A percentile compares a stretch with the other conserved stretches of the same genome.
These are phyloP conservation scores for Rubia peregrina DNA, from an alignment of 305 asterid genomes.

Conservation along the genomic window DNA sequence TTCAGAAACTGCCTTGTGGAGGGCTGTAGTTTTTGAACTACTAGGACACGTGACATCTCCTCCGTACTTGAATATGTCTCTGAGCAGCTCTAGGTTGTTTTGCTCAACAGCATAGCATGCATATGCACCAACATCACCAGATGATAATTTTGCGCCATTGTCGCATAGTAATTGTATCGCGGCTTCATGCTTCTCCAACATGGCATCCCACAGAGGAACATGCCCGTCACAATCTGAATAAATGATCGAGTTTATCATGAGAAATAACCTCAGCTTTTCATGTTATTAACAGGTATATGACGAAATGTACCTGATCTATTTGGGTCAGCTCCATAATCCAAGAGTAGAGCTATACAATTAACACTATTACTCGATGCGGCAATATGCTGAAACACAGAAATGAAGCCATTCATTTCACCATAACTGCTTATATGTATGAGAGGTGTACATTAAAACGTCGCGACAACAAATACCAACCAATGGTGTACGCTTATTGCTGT, in stretches of 20 bases:
- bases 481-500: constrained; percentile 50
- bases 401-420: constrained; percentile 6
- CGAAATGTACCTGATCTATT: constrained; percentile 42
- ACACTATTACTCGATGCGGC: constrained; percentile 51
- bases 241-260: background rate
- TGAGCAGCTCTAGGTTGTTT: constrained; percentile 48
- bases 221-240: constrained; percentile 69
- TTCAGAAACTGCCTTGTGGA: constrained; percentile 61
- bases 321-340: constrained; percentile 66
- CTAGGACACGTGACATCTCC: constrained; percentile 52
- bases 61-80: constrained; percentile 43
- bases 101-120: constrained; percentile 65
- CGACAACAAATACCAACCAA: constrained; percentile 36
- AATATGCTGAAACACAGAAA: constrained; percentile 43
- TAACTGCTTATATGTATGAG: background rate
- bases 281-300: background rate
- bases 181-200: constrained; percentile 43
- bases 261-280: no score
- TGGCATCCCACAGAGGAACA: constrained; percentile 78
- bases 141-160: constrained; percentile 52
- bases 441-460: background rate
- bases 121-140: constrained; percentile 54
- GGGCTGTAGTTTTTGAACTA: constrained; percentile 56
- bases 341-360: constrained; percentile 53
- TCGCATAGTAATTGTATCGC: constrained; percentile 41